Evolutionary conservation across 768 basidiomycete species (phyloP).

Genomic region (Termitomyces sp.): DNA sequence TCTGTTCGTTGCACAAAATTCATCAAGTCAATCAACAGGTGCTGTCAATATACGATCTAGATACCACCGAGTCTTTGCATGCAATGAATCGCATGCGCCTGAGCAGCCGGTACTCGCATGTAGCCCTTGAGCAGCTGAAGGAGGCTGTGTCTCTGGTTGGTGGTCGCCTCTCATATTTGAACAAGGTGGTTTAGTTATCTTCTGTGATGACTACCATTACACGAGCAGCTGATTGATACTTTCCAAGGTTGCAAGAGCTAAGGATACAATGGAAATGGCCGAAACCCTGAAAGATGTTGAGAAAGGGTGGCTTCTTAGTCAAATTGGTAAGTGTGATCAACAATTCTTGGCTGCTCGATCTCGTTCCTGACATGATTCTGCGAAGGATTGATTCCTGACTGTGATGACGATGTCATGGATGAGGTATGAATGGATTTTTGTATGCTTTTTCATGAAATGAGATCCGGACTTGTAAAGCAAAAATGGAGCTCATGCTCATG

Average conservation of each 20-base stretch:
- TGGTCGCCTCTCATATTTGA: constrained; percentile 75
- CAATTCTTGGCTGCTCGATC: background rate
- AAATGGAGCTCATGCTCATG: constrained; percentile 82
- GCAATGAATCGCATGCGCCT: constrained; percentile 51
- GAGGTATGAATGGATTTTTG: constrained; percentile 46
- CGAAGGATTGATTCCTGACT: constrained; percentile 64
- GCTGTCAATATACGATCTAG: constrained; percentile 68
- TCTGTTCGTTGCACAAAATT: background rate
- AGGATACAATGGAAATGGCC: constrained; percentile 60
- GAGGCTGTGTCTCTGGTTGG: constrained; percentile 62
- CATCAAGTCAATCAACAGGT: constrained; percentile 31
- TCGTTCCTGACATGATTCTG: background rate
- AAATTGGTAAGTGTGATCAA: constrained; percentile 45
- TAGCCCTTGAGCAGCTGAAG: constrained; percentile 26
- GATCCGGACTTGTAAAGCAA: constrained; percentile 36
- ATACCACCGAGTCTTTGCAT: constrained; percentile 46
- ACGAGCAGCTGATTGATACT: background rate
- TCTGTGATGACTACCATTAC: background rate
- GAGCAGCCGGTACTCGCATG: constrained; percentile 25
- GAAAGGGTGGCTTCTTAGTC: constrained; percentile 74
- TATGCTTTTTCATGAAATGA: background rate
- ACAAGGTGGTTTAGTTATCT: constrained; percentile 31
- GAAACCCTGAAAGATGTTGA: constrained; percentile 61
- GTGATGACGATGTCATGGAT: constrained; percentile 87
- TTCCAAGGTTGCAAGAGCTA: constrained; percentile 45